Evolutionary conservation across 1,139 yeast genomes (phyloP).

Genomic region (Kodamaea alishanica): DNA sequence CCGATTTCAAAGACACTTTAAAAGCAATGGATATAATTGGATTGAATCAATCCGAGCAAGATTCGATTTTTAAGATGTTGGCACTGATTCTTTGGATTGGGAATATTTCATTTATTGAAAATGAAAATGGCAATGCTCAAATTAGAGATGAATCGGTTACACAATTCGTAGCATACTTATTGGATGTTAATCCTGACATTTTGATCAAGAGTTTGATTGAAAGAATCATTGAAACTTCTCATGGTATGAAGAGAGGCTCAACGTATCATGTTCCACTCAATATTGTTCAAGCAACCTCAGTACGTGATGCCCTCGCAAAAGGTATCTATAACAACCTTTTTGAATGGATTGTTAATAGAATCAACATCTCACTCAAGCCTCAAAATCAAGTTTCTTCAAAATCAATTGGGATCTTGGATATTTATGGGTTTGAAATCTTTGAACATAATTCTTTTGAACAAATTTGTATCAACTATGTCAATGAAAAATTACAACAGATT

Average conservation of each 20-base stretch:
- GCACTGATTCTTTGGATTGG: conserved; percentile 94
- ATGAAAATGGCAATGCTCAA: conserved; percentile 80
- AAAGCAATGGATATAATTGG: conserved; percentile 90
- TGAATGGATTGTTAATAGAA: conserved; percentile 97
- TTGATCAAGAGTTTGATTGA: conserved; percentile 70
- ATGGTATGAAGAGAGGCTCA: conserved; percentile 86
- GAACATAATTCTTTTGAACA: conserved; percentile 97
- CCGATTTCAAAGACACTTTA: conserved; percentile 76
- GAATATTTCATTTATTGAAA: conserved; percentile 79
- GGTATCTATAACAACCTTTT: conserved; percentile 90
- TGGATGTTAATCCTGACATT: conserved; percentile 72
- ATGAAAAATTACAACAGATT: conserved; percentile 95
- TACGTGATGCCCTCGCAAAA: conserved; percentile 91
- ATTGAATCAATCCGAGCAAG: conserved; percentile 76
- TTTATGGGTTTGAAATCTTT: conserved; percentile 96
- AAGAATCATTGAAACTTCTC: conserved; percentile 84
- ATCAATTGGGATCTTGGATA: conserved; percentile 91
- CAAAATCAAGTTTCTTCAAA: conserved; percentile 45
- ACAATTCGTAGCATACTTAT: conserved; percentile 85
- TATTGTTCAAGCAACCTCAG: conserved; percentile 88
- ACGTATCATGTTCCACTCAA: conserved; percentile 93
- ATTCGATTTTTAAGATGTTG: conserved; percentile 78
- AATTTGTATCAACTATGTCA: conserved; percentile 93
- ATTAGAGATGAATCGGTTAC: conserved; percentile 85
- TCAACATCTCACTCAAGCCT: conserved; percentile 60